Conservation (phyloP, 176 grass and related monocot species). For the Rhipidocladum racemiflorum region DNA sequence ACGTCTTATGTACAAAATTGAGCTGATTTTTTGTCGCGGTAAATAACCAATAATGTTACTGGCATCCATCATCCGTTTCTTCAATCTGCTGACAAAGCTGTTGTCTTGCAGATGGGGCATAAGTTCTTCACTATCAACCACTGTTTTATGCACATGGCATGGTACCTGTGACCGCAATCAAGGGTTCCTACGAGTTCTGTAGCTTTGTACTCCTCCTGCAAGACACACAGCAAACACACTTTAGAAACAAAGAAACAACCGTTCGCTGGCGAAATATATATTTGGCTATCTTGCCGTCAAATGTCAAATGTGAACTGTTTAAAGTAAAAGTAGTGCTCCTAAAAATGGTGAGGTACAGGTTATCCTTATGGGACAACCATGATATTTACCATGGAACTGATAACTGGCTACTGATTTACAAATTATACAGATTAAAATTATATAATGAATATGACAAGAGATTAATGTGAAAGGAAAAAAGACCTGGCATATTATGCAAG, state of each 20-base stretch:
- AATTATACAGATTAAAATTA: background rate
- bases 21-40: constrained; percentile 10
- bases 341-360: background rate
- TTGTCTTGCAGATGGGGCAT: constrained; percentile 70
- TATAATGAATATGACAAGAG: background rate
- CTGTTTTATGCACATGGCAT: constrained; percentile 51
- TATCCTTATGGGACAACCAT: background rate
- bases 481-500: constrained; percentile 77
- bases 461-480: constrained; percentile 22
- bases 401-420: constrained; percentile 1
- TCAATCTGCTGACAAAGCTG: constrained; percentile 44
- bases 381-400: constrained; percentile 5
- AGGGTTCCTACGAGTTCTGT: constrained; percentile 48
- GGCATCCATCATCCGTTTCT: constrained; percentile 21
- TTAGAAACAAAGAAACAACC: background rate
- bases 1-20: constrained; percentile 44
- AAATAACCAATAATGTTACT: constrained; percentile 39
- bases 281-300: background rate
- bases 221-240: background rate
- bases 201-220: constrained; percentile 55
- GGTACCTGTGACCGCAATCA: constrained; percentile 56
- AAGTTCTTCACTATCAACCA: constrained; percentile 65
- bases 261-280: background rate
- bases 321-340: constrained; percentile 14
- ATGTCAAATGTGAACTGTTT: background rate